Evolutionary conservation across 306 rosid genomes (phyloP), one percentile per base, ranked within the genome.

Genomic region (Dalbergia cultrata): DNA sequence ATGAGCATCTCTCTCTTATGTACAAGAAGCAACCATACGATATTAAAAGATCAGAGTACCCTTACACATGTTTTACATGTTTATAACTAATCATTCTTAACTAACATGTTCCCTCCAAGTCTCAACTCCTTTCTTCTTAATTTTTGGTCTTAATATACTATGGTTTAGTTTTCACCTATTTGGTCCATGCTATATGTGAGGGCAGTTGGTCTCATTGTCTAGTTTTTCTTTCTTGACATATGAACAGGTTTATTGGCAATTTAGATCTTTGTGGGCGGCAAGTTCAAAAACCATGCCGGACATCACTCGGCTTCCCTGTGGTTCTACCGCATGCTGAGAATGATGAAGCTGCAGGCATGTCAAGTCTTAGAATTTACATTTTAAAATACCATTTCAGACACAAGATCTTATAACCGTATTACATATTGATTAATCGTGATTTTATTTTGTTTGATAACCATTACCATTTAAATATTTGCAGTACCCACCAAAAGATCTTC

Each of bases 291-390:
- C 98, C 90, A 4, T 96, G 99, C 76, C 87, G 90, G 37, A 90
- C 99, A 49, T 93, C 99, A 67, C 78, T 96, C 34, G 99, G 99
- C 63, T 96, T 93, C 73, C 99, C 99, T 58, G 99, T 90, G n/a
- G 94, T 96, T 62, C 87, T 96, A 44, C 99, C 99, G 1, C 97
- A 92, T 73, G 95, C 97, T 45, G 90, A 62, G 67, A 96, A 98
- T 61, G 95, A 96, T 75, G 92, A 92, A 88, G 91, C 93, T 33
- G 82, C 90, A 88, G 98, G 99, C 81, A 90, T 82, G 87, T 92
- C 80, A 66, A 33, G 53, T 45, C 61, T 57, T 37, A 41, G 4
- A 2, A 17, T 54, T 54, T 8, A 54, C n/a, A 54, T n/a, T 54
- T 18, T n/a, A 16, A 54, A 16, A 54, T 17, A 18, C 13, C 22